A percentile compares a stretch with the other conserved stretches of the same genome.
These are phyloP conservation scores for Castanopsis chinensis DNA, from an alignment of 306 rosid species.

Conservation along the genomic window DNA sequence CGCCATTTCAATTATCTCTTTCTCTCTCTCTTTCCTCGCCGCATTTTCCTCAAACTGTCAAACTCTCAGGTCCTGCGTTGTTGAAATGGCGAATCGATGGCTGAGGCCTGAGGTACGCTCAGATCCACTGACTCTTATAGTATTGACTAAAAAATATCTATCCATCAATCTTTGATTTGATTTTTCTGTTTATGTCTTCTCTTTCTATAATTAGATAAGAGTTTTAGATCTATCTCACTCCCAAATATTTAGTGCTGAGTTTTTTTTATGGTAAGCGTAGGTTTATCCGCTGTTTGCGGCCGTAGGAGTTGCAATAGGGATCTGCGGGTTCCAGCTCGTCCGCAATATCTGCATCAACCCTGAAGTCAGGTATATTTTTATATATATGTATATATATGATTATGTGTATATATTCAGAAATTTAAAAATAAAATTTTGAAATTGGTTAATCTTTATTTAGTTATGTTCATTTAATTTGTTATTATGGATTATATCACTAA, in stretches of 20 bases:
- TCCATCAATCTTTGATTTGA: too few relatives aligned
- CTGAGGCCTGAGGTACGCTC: conserved; percentile 69
- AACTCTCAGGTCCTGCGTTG: too few relatives aligned
- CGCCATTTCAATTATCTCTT: too few relatives aligned
- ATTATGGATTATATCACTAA: too few relatives aligned
- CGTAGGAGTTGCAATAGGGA: conserved; percentile 80
- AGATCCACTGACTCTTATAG: conserved; percentile 15
- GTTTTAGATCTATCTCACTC: background rate
- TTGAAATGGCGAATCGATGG: conserved; percentile 49
- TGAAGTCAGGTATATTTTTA: conserved; percentile 75
- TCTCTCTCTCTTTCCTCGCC: too few relatives aligned
- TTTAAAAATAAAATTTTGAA: too few relatives aligned
- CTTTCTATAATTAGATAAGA: background rate
- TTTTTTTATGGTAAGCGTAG: conserved; percentile 22
- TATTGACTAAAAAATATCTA: too few relatives aligned
- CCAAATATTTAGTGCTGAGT: too few relatives aligned
- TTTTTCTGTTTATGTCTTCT: background rate
- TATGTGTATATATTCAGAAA: background rate
- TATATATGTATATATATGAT: background rate
- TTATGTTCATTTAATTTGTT: too few relatives aligned
- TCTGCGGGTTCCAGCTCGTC: conserved; percentile 68
- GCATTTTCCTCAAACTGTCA: too few relatives aligned
- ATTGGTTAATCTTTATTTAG: too few relatives aligned
- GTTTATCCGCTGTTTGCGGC: conserved; percentile 93
- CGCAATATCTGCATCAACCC: conserved; percentile 87